Base-by-base conservation (phyloP, 805 yeast species). In the Schwanniomyces sp. region DNA sequence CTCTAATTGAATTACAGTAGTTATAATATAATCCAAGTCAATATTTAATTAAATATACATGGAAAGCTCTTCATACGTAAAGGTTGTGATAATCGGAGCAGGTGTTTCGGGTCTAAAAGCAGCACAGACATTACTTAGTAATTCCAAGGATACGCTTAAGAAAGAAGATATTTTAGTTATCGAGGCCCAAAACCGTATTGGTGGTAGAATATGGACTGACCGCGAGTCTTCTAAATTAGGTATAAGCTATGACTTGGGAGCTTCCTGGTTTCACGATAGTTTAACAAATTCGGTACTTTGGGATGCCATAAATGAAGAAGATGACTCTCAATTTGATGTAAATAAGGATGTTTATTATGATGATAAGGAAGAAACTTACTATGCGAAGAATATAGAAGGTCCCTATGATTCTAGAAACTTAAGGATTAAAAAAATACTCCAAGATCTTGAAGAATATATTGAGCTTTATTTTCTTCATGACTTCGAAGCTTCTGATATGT, bases 221-320 rank as follows among this genome's bases (percentile, higher is more conserved):
- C 59, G 45, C 60, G 70, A 56, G 38, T 70, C 78, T 5, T 60
- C 66, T 7, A 61, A 61, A 45, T 37, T 61, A 10, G 64, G 68
- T 18, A 48, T 57, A 25, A 58, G 66, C 2, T 84, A 85, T 55
- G 96, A 90, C 61, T 53, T 89, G n/a, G 97, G 97, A 0, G 96
- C 96, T 0, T 80, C 91, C 4, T 91, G 97, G 97, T 88, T 87
- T 59, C 97, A 91, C 60, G 96, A 89, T 54, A 81, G 91, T 0
- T 66, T 89, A 34, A 72, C 78, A 29, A 91, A 91, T 61, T 75
- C 77, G 2, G 69, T 87, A 18, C 84, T 88, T 40, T 47, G 58
- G 30, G 67, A 64, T 28, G 47, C 57, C 12, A 26, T 58, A 8
- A 54, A 48, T 3, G 52, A 50, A 6, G 39, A 40, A 10, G 55